These are phyloP conservation scores for Prunus mira DNA, from an alignment of 306 rosid genomes.

Conservation along the genomic window DNA sequence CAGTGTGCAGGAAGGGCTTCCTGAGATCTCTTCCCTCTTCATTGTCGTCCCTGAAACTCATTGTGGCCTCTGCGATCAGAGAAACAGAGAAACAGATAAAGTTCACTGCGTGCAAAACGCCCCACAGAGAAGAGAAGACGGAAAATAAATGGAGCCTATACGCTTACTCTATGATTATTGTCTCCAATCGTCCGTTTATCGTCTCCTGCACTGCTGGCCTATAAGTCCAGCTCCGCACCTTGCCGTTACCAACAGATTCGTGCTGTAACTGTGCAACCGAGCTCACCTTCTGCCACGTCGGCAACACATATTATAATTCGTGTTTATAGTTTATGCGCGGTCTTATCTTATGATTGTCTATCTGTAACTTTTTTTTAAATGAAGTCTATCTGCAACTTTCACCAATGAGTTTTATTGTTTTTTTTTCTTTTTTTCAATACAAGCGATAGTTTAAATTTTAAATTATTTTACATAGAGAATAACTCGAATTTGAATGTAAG, in stretches of 20 bases:
- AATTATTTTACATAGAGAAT: no score
- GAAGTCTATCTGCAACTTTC: no score
- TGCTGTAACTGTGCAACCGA: not conserved
- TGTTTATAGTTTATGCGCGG: no score
- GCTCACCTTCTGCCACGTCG: not conserved
- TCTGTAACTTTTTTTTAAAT: no score
- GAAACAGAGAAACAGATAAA: not conserved
- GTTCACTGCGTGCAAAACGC: not conserved
- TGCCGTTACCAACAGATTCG: not conserved
- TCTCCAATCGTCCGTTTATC: not conserved
- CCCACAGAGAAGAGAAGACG: not conserved
- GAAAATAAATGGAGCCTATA: no score
- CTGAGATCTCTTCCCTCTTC: constrained; percentile 76
- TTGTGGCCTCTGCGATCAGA: constrained; percentile 22
- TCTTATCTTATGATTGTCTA: no score
- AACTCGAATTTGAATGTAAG: no score
- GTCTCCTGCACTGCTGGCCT: not conserved
- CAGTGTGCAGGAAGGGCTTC: constrained; percentile 91
- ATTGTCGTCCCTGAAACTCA: constrained; percentile 70
- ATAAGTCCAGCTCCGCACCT: not conserved
- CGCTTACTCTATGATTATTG: not conserved
- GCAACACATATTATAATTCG: no score
- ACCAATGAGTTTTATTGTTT: no score
- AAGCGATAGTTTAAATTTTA: no score
- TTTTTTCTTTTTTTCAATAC: no score